Evolutionary conservation across 2,329 filamentous ascomycete genomes (phyloP), one percentile per base, ranked within the genome.

Genomic region (Scortechinia acanthostroma): DNA sequence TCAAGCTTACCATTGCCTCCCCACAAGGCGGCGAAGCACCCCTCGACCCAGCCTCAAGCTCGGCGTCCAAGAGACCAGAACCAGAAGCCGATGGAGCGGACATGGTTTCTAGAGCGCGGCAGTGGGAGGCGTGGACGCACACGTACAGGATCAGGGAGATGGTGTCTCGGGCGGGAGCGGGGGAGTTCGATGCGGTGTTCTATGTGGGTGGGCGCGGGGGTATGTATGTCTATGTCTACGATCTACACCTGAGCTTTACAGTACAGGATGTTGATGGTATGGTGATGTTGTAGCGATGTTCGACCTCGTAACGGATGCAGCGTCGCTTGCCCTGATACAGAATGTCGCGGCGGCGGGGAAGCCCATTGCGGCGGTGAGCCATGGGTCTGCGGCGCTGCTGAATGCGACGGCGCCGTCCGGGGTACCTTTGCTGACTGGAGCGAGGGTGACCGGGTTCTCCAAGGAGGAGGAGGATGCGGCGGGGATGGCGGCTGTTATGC

Each of bases 321-420:
- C 68, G n/a, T 80, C 75, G 21, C 74, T 79, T 51, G 64, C 71
- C 49, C 63, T 88, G 25, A 77, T 83, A 54, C 63, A 68, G 48
- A 78, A 85, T 58, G 86, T 88, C 58, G 74, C 71, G 54, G 63
- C 66, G 30, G 69, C 71, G 2, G 75, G 72, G 50, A 86, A 86
- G 68, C 68, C 79, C 45, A 73, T 87, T 14, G 66, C 77, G 0
- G 78, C 83, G 3, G 80, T 88, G 42, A 87, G 83, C 67, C 83
- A 88, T 62, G 83, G 80, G 4, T 79, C 83, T 2, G 76, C 75
- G 3, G 83, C 74, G 13, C 66, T 88, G 15, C 68, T 73, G 43
- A 72, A 81, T 51, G 81, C 76, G 25, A 75, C 71, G 53, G 55
- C 70, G 17, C 50, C 62, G 3, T 64, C 71, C 48, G 79, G 77